A percentile compares a stretch with the other conserved stretches of the same genome.
Conservation (phyloP, 305 asterid species). For the Solanum chacoense region DNA sequence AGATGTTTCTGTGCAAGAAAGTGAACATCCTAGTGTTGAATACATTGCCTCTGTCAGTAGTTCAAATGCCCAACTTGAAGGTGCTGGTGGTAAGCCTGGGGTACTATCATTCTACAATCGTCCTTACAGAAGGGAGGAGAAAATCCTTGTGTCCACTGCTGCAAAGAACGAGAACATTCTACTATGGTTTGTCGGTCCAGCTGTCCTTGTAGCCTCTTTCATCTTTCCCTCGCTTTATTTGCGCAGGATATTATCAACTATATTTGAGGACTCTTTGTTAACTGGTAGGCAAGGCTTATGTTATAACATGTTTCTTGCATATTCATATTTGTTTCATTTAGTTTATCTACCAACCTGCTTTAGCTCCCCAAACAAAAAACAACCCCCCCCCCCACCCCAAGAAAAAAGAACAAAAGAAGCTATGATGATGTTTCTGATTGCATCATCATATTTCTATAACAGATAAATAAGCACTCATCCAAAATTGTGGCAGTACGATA, state of each 20-base stretch:
- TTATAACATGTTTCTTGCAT: conserved; percentile 3
- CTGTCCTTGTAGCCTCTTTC: conserved; percentile 80
- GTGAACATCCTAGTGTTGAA: conserved; percentile 28
- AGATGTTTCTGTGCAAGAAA: conserved; percentile 34
- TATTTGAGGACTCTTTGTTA: conserved; percentile 89
- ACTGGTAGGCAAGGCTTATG: conserved; percentile 48
- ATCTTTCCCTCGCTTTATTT: conserved; percentile 87
- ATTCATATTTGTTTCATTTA: background rate
- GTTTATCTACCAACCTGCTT: background rate
- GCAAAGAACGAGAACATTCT: conserved; percentile 33
- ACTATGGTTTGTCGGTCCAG: conserved; percentile 77
- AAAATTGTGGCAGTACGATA: background rate
- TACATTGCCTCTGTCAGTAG: conserved; percentile 21
- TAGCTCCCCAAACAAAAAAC: background rate
- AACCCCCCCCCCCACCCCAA: background rate
- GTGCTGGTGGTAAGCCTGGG: conserved; percentile 71
- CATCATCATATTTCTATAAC: background rate
- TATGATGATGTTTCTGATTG: background rate
- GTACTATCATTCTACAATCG: conserved; percentile 62
- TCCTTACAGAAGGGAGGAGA: conserved; percentile 24
- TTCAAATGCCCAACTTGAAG: conserved; percentile 26
- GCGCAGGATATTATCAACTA: conserved; percentile 65
- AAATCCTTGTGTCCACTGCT: conserved; percentile 21
- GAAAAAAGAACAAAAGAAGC: background rate
- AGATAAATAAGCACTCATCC: background rate